A percentile compares a stretch with the other conserved stretches of the same genome.
phyloP scores from a whole-genome alignment of 306 rosid genomes.

The Cyamopsis tetragonoloba region DNA sequence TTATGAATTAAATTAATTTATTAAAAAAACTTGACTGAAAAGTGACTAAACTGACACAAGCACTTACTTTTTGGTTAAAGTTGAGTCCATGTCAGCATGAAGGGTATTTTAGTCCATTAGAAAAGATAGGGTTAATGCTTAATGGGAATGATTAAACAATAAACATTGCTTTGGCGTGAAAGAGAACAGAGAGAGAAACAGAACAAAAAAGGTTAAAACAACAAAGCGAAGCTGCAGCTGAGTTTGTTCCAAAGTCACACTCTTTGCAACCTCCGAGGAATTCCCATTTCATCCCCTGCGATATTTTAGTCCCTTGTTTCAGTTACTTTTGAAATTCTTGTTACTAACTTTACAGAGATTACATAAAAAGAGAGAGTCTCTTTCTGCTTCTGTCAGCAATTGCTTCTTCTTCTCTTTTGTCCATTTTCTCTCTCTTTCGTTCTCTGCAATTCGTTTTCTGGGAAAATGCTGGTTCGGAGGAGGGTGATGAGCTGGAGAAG shows the following conservation, averaged over 20 bases:
- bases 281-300: constrained; percentile 2
- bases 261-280: constrained; percentile 37
- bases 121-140: not conserved
- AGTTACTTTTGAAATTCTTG: not conserved
- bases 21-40: too few species aligned
- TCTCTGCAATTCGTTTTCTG: not conserved
- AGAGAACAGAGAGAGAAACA: constrained; percentile 18
- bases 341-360: not conserved
- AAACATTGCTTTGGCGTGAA: constrained; percentile 37
- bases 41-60: too few species aligned
- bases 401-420: not conserved
- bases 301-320: not conserved
- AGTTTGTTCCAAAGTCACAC: constrained; percentile 10
- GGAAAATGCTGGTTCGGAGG: constrained; percentile 51
- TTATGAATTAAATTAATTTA: too few species aligned
- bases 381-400: not conserved
- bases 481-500: constrained; percentile 83
- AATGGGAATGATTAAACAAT: not conserved
- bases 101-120: constrained; percentile 17
- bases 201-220: not conserved
- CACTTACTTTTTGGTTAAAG: not conserved
- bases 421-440: not conserved
- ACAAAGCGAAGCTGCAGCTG: not conserved
- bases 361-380: not conserved
- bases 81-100: not conserved